These are phyloP conservation scores for Pinus tabuliformis DNA, from an alignment of 75 land plant species.

Conservation along the genomic window DNA sequence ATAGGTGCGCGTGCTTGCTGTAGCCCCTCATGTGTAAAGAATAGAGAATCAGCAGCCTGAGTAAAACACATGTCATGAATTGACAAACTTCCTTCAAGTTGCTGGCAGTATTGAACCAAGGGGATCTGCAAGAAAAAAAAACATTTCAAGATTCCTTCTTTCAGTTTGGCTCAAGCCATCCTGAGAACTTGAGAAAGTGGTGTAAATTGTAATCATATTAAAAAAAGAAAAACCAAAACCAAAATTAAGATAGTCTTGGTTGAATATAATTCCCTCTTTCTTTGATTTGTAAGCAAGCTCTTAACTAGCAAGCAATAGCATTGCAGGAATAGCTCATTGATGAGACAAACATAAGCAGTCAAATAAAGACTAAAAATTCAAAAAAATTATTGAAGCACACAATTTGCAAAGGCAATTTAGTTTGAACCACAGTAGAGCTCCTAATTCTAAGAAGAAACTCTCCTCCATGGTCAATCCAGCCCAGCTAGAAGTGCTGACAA, in stretches of 20 bases:
- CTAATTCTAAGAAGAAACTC: neutral
- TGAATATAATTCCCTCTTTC: too few species aligned
- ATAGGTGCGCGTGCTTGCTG: constrained; percentile 99
- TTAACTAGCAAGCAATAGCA: neutral
- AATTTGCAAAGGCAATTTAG: neutral
- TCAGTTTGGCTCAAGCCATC: too few species aligned
- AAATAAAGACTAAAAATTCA: neutral
- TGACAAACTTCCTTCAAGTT: constrained; percentile 84
- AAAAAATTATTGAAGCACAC: neutral
- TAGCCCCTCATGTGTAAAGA: constrained; percentile 91
- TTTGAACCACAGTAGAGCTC: neutral
- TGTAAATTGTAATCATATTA: too few species aligned
- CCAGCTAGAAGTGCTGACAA: too few species aligned
- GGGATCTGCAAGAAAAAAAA: constrained; percentile 64
- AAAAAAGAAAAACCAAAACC: too few species aligned
- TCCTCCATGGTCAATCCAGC: too few species aligned
- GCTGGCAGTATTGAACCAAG: constrained; percentile 88
- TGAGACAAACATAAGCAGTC: neutral
- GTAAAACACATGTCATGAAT: constrained; percentile 95
- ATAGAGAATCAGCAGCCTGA: constrained; percentile 94
- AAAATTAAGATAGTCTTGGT: too few species aligned
- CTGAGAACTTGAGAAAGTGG: too few species aligned
- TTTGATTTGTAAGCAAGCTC: neutral
- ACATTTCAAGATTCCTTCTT: too few species aligned
- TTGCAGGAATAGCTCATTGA: neutral